phyloP scores from a whole-genome alignment of 2,329 filamentous ascomycete species.

The Fusarium multiceps region DNA sequence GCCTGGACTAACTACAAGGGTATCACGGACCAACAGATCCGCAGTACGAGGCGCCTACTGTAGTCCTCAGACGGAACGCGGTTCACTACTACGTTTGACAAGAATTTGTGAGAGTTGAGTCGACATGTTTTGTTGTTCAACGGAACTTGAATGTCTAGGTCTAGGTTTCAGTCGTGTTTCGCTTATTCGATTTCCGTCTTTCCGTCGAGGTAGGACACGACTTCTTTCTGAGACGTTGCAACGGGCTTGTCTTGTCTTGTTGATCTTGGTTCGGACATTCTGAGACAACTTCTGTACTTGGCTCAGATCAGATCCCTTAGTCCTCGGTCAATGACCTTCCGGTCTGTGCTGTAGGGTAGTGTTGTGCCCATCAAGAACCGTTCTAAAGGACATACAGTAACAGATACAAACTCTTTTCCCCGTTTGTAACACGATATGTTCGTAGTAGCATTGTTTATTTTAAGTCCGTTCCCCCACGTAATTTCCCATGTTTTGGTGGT shows the following conservation, averaged over 20 bases:
- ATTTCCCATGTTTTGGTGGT: constrained; percentile 1
- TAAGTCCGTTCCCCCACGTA: neutral
- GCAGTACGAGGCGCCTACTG: constrained; percentile 13
- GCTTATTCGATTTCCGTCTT: constrained; percentile 13
- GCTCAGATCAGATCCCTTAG: constrained; percentile 12
- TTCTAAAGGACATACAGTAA: neutral
- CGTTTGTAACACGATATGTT: neutral
- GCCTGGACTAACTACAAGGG: constrained; percentile 24
- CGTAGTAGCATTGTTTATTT: neutral
- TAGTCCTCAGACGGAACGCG: constrained; percentile 24
- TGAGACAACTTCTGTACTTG: constrained; percentile 21
- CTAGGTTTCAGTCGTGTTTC: constrained; percentile 44
- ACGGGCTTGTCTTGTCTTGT: neutral
- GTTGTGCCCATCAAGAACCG: neutral
- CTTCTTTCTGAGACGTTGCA: constrained; percentile 32
- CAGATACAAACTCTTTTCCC: constrained; percentile 6
- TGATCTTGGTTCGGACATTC: constrained; percentile 12
- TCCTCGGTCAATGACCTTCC: constrained; percentile 9
- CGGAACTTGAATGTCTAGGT: constrained; percentile 20
- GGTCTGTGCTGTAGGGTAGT: constrained; percentile 34
- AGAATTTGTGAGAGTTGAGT: constrained; percentile 27
- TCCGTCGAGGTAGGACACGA: constrained; percentile 8
- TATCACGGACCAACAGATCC: constrained; percentile 37
- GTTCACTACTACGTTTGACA: constrained; percentile 29
- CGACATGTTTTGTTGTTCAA: constrained; percentile 14